Conservation (phyloP, 352 stramenopile genomes). For the Phytophthora pluvialis region DNA sequence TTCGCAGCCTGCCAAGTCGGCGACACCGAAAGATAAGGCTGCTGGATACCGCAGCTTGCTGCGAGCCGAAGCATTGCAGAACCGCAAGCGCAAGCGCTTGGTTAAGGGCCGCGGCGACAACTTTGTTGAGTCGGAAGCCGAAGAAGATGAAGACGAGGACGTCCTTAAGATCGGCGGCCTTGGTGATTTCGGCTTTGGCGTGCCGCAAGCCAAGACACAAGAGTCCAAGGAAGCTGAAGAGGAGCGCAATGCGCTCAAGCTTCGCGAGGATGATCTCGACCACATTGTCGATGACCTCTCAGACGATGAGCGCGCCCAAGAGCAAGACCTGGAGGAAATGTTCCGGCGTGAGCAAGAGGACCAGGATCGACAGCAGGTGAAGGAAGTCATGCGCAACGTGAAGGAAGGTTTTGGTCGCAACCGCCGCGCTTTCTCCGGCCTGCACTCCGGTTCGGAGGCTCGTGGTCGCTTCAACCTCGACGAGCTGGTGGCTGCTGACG, state of each 20-base stretch:
- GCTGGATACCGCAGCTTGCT: constrained; percentile 74
- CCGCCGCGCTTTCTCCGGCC: constrained; percentile 67
- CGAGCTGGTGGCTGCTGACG: constrained; percentile 82
- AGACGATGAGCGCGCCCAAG: constrained; percentile 74
- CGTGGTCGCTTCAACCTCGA: constrained; percentile 86
- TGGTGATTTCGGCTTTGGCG: constrained; percentile 87
- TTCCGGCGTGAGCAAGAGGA: constrained; percentile 76
- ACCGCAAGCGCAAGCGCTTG: constrained; percentile 61
- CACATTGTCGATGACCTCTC: constrained; percentile 89
- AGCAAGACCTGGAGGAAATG: constrained; percentile 76
- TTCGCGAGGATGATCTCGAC: constrained; percentile 83
- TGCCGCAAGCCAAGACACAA: constrained; percentile 68
- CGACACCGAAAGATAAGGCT: constrained; percentile 56
- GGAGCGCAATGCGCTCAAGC: constrained; percentile 72
- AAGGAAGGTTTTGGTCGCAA: constrained; percentile 89
- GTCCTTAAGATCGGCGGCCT: constrained; percentile 83
- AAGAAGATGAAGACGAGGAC: constrained; percentile 88
- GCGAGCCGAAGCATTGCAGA: constrained; percentile 60
- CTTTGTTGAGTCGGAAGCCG: constrained; percentile 85
- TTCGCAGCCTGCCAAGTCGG: constrained; percentile 17
- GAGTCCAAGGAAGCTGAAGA: constrained; percentile 82
- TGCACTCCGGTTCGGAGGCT: constrained; percentile 57
- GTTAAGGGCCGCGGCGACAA: constrained; percentile 50
- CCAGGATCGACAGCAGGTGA: constrained; percentile 72
- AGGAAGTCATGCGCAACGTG: constrained; percentile 90